Percentiles rank a stretch among this genome's conserved stretches.
phyloP scores from a whole-genome alignment of 108 stramenopile species.

The Mediolabrus comicus region DNA sequence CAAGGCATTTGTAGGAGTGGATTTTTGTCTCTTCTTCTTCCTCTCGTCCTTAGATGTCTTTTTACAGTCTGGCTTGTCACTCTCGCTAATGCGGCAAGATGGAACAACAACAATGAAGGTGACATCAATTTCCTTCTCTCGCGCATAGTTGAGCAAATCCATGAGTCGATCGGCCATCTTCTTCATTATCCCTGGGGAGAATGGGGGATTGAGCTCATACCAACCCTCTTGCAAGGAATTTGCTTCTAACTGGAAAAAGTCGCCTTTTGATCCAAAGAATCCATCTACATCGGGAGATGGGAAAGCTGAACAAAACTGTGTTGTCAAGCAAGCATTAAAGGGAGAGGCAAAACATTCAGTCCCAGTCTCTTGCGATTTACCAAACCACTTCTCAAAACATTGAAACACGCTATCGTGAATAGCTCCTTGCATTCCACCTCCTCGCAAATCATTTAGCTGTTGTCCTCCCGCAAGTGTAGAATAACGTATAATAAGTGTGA shows the following conservation, averaged over 20 bases:
- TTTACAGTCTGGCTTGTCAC: neutral
- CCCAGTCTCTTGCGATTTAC: slow-evolving; percentile 10
- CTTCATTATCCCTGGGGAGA: slow-evolving; percentile 68
- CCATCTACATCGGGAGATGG: slow-evolving; percentile 63
- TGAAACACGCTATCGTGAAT: slow-evolving; percentile 68
- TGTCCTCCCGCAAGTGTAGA: slow-evolving; percentile 72
- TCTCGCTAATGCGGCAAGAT: slow-evolving; percentile 13
- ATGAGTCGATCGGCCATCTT: slow-evolving; percentile 53
- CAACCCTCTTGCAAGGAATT: slow-evolving; percentile 27
- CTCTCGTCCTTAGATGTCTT: neutral
- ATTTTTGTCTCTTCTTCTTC: neutral
- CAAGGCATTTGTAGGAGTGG: slow-evolving; percentile 2
- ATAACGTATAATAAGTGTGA: slow-evolving; percentile 64
- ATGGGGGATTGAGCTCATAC: slow-evolving; percentile 80
- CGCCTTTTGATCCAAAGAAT: slow-evolving; percentile 74
- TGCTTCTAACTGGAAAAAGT: slow-evolving; percentile 46
- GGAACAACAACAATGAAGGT: slow-evolving; percentile 74
- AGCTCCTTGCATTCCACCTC: slow-evolving; percentile 85
- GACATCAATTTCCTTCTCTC: slow-evolving; percentile 22
- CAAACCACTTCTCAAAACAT: slow-evolving; percentile 41
- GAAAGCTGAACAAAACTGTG: slow-evolving; percentile 61
- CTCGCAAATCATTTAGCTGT: slow-evolving; percentile 58
- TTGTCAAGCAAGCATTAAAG: slow-evolving; percentile 51
- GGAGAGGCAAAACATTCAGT: slow-evolving; percentile 78
- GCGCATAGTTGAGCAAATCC: slow-evolving; percentile 35